Evolutionary conservation across 257 asterid species (phyloP), one percentile per base, ranked within the genome.

Genomic region (Mitragyna speciosa): DNA sequence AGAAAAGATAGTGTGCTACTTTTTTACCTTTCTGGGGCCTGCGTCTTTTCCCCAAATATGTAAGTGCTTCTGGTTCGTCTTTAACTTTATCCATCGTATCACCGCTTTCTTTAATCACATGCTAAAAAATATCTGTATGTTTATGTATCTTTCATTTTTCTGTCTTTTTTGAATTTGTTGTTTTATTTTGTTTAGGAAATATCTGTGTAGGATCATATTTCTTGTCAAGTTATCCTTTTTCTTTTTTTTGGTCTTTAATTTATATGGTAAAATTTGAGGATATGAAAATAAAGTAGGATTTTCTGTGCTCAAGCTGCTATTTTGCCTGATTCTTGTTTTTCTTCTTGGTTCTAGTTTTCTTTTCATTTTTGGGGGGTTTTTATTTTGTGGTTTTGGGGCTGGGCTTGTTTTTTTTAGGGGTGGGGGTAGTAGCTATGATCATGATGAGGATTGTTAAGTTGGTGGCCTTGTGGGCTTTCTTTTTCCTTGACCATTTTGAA

Each of bases 1-100:
- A 76, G 79, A 76, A n/a, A n/a, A n/a, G n/a, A n/a, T n/a, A n/a
- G n/a, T n/a, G 61, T 36, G 26, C 16, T 2, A 45, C 16, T 33
- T 76, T 64, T 63, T 26, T n/a, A n/a, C 26, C 31, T 54, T 54
- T 75, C 61, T n/a, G 54, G 54, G 72, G 71, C 79, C 65, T 72
- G 61, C 73, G 45, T 52, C 54, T 76, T 58, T 75, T 79, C 31
- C 49, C 78, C 70, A 19, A 4, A 31, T 30, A 17, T 73, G 84
- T 80, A 76, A 86, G 85, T 69, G 26, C 36, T 75, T 78, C 68
- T 48, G 56, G 66, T 47, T 75, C 64, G 7, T 16, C 78, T 81
- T 56, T 63, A 16, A 16, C 79, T 76, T 63, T 45, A 26, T 61
- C 28, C 79, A n/a, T 75, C 72, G 41, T 36, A 41, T 75, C 72